phyloP scores from a whole-genome alignment of 2,329 filamentous ascomycete species.

The Zymoseptoria crescenta region DNA sequence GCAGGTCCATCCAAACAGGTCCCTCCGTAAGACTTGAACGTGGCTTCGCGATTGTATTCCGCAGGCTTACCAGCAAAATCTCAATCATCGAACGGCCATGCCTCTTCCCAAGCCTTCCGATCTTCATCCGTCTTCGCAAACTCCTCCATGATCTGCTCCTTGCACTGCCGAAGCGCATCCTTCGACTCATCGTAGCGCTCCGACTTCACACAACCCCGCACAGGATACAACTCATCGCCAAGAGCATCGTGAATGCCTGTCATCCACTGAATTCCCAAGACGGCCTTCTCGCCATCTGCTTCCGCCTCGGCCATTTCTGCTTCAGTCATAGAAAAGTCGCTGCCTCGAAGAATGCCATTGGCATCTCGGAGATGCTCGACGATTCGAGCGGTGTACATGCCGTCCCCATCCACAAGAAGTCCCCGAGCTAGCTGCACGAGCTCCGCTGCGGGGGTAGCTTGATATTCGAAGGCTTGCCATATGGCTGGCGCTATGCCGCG shows the following conservation, averaged over 20 bases:
- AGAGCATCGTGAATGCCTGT: constrained; percentile 1
- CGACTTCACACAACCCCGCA: constrained; percentile 1
- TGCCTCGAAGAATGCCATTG: constrained; percentile 1
- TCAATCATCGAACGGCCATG: constrained; percentile 13
- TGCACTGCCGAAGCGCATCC: constrained; percentile 1
- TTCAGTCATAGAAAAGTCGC: not conserved
- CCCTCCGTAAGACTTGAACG: too few species aligned
- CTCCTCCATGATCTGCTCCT: constrained; percentile 10
- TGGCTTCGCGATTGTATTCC: constrained; percentile 1
- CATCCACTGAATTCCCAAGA: constrained; percentile 4
- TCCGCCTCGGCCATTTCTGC: constrained; percentile 1
- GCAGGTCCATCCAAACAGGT: too few species aligned
- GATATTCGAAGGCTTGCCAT: constrained; percentile 34
- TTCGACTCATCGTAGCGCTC: constrained; percentile 8
- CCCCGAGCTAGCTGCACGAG: constrained; percentile 1
- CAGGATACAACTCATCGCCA: constrained; percentile 2
- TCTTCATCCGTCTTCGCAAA: constrained; percentile 7
- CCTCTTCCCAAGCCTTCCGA: constrained; percentile 3
- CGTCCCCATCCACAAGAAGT: constrained; percentile 3
- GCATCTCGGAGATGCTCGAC: constrained; percentile 2
- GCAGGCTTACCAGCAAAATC: too few species aligned
- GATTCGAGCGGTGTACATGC: constrained; percentile 2
- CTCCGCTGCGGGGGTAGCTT: constrained; percentile 25
- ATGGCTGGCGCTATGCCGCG: constrained; percentile 1
- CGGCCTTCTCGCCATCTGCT: constrained; percentile 2